phyloP scores from a whole-genome alignment of 441 rosid genomes.

The Brassica balearica region DNA sequence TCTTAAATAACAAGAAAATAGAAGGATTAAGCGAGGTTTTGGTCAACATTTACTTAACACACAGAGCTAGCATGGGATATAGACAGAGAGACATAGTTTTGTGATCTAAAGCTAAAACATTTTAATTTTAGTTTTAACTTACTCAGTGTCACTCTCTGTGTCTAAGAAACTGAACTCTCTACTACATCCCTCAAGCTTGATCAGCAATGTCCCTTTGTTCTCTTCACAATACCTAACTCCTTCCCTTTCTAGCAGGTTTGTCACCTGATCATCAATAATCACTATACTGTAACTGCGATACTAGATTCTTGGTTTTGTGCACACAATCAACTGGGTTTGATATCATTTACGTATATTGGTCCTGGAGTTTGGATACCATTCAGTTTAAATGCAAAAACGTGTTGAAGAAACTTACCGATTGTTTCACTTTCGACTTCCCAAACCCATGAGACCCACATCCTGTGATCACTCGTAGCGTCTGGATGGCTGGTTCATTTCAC shows the following conservation, averaged over 20 bases:
- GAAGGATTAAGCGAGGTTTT: neutral
- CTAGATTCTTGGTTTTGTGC: neutral
- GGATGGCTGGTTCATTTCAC: conserved; percentile 61
- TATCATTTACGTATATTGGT: too few species aligned
- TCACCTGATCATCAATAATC: conserved; percentile 54
- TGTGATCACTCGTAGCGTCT: conserved; percentile 85
- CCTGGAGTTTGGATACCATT: neutral
- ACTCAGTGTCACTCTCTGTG: conserved; percentile 64
- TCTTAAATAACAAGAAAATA: neutral
- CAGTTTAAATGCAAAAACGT: too few species aligned
- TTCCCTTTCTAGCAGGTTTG: conserved; percentile 65
- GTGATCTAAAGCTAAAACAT: conserved; percentile 31
- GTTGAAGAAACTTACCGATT: conserved; percentile 59
- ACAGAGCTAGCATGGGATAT: conserved; percentile 32
- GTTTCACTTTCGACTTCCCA: conserved; percentile 89
- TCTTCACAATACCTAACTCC: conserved; percentile 70
- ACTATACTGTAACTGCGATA: conserved; percentile 9
- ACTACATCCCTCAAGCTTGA: conserved; percentile 64
- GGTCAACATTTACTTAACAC: conserved; percentile 12
- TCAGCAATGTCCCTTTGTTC: conserved; percentile 74
- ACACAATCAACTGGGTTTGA: neutral
- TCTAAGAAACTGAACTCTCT: conserved; percentile 78
- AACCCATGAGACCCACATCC: conserved; percentile 85
- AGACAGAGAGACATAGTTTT: conserved; percentile 19
- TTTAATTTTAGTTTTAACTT: conserved; percentile 21